Percentiles rank a stretch among this genome's conserved stretches.
Evolutionary conservation across 169 alveolate genomes (phyloP).

Genomic region (Plasmodium reichenowi): DNA sequence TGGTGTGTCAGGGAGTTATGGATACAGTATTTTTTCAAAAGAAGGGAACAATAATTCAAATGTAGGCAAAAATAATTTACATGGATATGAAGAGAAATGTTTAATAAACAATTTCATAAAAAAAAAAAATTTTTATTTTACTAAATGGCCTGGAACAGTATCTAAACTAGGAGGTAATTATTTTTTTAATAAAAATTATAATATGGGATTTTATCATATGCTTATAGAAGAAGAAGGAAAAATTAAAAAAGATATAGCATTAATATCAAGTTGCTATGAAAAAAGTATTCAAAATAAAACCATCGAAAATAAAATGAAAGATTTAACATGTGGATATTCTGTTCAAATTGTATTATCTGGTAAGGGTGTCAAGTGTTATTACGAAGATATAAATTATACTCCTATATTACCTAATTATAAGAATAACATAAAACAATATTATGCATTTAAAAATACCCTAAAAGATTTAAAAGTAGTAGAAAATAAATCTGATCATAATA

Average conservation of each 20-base stretch:
- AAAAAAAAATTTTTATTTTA: conserved; percentile 79
- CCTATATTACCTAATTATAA: conserved; percentile 36
- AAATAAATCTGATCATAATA: conserved; percentile 5
- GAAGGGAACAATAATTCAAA: conserved; percentile 69
- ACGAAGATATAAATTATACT: conserved; percentile 79
- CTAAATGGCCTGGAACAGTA: conserved; percentile 86
- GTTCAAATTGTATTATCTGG: conserved; percentile 90
- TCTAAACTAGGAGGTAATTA: conserved; percentile 81
- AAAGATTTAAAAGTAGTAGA: conserved; percentile 32
- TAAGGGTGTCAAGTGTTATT: conserved; percentile 91
- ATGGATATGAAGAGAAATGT: conserved; percentile 64
- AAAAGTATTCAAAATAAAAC: conserved; percentile 75
- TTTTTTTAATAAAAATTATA: conserved; percentile 79
- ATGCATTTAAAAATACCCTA: conserved; percentile 21
- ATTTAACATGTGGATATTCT: conserved; percentile 88
- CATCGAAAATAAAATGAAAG: conserved; percentile 82
- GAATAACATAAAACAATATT: conserved; percentile 63
- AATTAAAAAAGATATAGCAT: conserved; percentile 79
- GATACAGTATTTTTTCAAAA: conserved; percentile 72
- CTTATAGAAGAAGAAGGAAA: conserved; percentile 72
- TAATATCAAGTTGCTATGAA: conserved; percentile 82
- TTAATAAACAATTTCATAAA: conserved; percentile 65
- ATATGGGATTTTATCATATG: conserved; percentile 77
- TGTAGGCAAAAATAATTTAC: conserved; percentile 73
- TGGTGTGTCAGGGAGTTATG: conserved; percentile 76